These are phyloP conservation scores for Microascus cirrosus DNA, from an alignment of 2,329 filamentous ascomycete species.

Conservation along the genomic window DNA sequence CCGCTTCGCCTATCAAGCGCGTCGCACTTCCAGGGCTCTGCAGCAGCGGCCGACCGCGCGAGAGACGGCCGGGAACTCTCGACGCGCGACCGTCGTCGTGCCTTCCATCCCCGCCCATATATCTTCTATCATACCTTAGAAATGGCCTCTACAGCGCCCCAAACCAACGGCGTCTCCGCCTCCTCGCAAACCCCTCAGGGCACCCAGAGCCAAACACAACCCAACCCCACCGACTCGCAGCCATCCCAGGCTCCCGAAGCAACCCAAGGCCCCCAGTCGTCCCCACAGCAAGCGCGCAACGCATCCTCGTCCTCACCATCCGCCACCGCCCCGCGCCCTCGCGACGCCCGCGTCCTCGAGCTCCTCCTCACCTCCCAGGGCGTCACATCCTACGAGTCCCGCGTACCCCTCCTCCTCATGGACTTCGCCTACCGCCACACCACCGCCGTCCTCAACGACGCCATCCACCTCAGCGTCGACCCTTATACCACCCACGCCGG, in stretches of 20 bases:
- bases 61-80: background rate
- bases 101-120: background rate
- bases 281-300: conserved; percentile 7
- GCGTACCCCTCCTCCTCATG: conserved; percentile 71
- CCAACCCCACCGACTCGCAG: conserved; percentile 15
- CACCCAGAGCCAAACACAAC: conserved; percentile 23
- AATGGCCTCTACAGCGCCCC: conserved; percentile 12
- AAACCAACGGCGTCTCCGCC: conserved; percentile 41
- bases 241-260: conserved; percentile 15
- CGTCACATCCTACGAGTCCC: conserved; percentile 69
- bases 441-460: conserved; percentile 58
- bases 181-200: conserved; percentile 24
- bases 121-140: background rate
- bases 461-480: conserved; percentile 56
- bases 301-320: conserved; percentile 15
- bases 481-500: conserved; percentile 53
- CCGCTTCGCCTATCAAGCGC: background rate
- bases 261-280: conserved; percentile 4
- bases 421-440: conserved; percentile 83
- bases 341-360: conserved; percentile 70
- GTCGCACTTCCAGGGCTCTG: background rate
- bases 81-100: background rate
- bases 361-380: conserved; percentile 69
- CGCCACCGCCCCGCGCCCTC: conserved; percentile 47
- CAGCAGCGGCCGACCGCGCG: background rate